Percentiles rank a stretch among this genome's conserved stretches.
Evolutionary conservation across 2,329 filamentous ascomycete species (phyloP).

Genomic region (Endoconidiophora polonica): DNA sequence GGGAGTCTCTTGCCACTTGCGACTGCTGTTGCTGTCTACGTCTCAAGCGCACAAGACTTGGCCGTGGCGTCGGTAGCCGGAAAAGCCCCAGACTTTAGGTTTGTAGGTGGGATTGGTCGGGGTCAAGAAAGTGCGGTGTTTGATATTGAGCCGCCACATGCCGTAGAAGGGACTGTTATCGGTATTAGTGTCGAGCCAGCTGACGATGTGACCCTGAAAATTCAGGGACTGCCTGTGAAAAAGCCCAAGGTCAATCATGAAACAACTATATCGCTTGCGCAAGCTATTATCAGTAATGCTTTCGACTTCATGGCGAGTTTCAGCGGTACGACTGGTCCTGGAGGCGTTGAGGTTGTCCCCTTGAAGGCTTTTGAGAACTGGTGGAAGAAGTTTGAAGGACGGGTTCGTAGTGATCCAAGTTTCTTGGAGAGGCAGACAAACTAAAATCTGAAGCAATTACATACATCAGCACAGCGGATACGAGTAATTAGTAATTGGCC

Average conservation of each 20-base stretch:
- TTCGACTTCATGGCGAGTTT: constrained; percentile 94
- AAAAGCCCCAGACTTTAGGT: constrained; percentile 47
- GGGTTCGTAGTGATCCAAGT: constrained; percentile 66
- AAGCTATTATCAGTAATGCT: constrained; percentile 88
- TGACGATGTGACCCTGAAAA: constrained; percentile 50
- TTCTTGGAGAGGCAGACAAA: constrained; percentile 56
- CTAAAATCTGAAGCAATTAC: constrained; percentile 7
- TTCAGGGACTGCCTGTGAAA: constrained; percentile 40
- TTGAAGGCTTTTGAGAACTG: constrained; percentile 89
- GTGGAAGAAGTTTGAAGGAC: constrained; percentile 92
- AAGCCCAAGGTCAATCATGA: constrained; percentile 18
- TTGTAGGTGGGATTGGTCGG: constrained; percentile 76
- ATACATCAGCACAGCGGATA: not conserved
- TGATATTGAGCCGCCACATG: constrained; percentile 35
- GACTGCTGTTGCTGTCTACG: constrained; percentile 79
- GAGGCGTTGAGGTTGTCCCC: constrained; percentile 73
- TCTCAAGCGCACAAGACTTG: constrained; percentile 37
- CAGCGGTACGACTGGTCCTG: constrained; percentile 42
- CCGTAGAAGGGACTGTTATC: constrained; percentile 42
- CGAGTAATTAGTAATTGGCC: not conserved
- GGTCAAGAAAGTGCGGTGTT: constrained; percentile 90
- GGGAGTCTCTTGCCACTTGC: constrained; percentile 53
- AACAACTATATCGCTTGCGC: constrained; percentile 59
- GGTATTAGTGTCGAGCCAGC: constrained; percentile 71
- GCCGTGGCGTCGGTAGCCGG: constrained; percentile 25